Conservation (phyloP, 2,329 filamentous ascomycete species). For the Ophiostoma himal-ulmi region DNA sequence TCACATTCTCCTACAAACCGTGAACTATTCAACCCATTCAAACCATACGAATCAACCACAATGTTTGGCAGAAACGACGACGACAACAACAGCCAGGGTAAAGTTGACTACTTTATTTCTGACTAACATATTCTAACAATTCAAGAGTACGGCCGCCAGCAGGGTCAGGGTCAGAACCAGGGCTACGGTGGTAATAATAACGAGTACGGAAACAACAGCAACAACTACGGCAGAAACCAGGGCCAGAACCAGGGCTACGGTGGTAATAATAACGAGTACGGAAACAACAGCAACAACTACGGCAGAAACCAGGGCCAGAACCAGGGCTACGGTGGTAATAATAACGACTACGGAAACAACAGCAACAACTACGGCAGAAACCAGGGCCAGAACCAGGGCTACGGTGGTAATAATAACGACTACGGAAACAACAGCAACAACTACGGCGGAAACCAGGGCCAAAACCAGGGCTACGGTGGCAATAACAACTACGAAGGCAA, state of each 20-base stretch:
- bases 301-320: conserved; percentile 4
- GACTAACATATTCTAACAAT: not conserved
- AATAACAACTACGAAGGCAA: not conserved
- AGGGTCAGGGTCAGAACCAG: conserved; percentile 10
- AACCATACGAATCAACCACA: not conserved
- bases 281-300: conserved; percentile 21
- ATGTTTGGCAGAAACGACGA: conserved; percentile 13
- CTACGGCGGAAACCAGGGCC: conserved; percentile 4
- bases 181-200: conserved; percentile 17
- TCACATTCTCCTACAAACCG: not conserved
- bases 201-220: not conserved
- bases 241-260: conserved; percentile 1
- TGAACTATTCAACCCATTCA: not conserved
- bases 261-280: conserved; percentile 19
- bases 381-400: not conserved
- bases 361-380: conserved; percentile 8
- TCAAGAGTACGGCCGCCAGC: conserved; percentile 16
- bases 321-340: not conserved
- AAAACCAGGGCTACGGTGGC: conserved; percentile 3
- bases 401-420: not conserved
- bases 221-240: conserved; percentile 11
- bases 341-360: not conserved
- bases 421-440: not conserved
- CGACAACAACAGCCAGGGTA: conserved; percentile 13
- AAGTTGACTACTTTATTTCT: not conserved